A percentile compares a stretch with the other conserved stretches of the same genome.
phyloP scores from a whole-genome alignment of 345 rosid genomes.

The Adansonia digitata region DNA sequence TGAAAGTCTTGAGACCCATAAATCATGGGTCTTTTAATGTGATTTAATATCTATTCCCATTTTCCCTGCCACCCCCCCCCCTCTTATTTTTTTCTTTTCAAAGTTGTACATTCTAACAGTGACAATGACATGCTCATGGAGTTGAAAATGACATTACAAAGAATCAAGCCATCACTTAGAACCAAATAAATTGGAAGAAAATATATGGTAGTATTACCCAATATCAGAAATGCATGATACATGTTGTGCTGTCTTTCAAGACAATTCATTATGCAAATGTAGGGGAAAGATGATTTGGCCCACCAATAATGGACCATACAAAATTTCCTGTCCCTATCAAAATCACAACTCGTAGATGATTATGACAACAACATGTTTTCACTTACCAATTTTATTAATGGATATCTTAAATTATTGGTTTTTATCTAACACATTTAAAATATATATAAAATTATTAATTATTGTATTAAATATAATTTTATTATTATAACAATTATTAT shows the following conservation, averaged over 20 bases:
- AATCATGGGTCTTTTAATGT: neutral
- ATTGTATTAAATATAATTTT: no score
- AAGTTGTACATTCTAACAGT: conserved; percentile 24
- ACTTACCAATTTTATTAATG: neutral
- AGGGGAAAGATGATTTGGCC: conserved; percentile 38
- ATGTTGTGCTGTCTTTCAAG: conserved; percentile 26
- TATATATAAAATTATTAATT: no score
- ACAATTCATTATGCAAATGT: conserved; percentile 15
- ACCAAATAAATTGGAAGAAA: conserved; percentile 36
- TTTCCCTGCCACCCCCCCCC: neutral
- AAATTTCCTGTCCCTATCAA: conserved; percentile 30
- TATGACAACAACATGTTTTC: conserved; percentile 11
- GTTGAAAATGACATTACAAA: conserved; percentile 30
- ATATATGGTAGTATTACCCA: conserved; percentile 11
- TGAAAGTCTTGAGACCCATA: no score
- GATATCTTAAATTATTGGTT: neutral
- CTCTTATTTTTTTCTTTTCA: no score
- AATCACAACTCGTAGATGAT: conserved; percentile 10
- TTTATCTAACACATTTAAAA: no score
- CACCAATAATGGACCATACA: conserved; percentile 46
- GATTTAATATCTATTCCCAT: conserved; percentile 18
- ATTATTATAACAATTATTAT: no score
- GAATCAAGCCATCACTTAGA: conserved; percentile 31
- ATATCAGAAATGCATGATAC: conserved; percentile 10
- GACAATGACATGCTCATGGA: conserved; percentile 27